Base-by-base conservation (phyloP, 306 rosid genomes). In the Gillenia trifoliata region DNA sequence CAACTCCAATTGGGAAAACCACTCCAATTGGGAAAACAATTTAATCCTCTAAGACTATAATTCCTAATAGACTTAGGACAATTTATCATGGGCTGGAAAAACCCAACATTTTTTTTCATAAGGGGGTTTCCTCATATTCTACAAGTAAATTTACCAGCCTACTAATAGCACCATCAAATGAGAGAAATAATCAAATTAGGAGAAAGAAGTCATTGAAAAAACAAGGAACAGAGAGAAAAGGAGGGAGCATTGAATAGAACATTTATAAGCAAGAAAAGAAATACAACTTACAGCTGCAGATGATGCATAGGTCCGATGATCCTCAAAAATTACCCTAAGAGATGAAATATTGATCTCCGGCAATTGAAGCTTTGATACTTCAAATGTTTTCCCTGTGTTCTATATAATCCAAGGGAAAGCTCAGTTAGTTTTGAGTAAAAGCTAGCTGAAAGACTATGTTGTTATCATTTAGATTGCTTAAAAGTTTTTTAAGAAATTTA, bases 301-400 rank as follows among this genome's bases (percentile, higher is more conserved):
- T n/a, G 97, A 89, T 70, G 96, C 97, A 89, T 86, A 95, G 52
- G 99, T 95, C 72, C 97, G 96, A 83, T 90, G 84, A 79, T 95
- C 99, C 82, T 95, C 99, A 75, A 81, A 92, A 71, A 89, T 65
- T 70, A 95, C 86, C 89, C 86, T 89, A 74, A 92, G 90, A 2
- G 97, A 89, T 57, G 99, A 86, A 66, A 87, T 76, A 82, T 90
- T 92, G 79, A 95, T 85, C 81, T 85, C 86, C 55, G 99, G 99
- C 82, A 95, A 80, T 76, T 87, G 90, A 75, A 95, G 98, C 74
- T 89, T 92, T 77, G 85, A 66, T 64, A 95, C 92, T 87, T 95
- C 96, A 84, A 83, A 80, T 16, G 86, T 75, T 76, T 79, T 88
- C 75, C 99, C 98, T 29, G 96, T 86, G 86, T 89, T 89, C 99